Evolutionary conservation across 2,329 filamentous ascomycete genomes (phyloP), one percentile per base, ranked within the genome.

Genomic region (Ascochyta viciae-villosae): DNA sequence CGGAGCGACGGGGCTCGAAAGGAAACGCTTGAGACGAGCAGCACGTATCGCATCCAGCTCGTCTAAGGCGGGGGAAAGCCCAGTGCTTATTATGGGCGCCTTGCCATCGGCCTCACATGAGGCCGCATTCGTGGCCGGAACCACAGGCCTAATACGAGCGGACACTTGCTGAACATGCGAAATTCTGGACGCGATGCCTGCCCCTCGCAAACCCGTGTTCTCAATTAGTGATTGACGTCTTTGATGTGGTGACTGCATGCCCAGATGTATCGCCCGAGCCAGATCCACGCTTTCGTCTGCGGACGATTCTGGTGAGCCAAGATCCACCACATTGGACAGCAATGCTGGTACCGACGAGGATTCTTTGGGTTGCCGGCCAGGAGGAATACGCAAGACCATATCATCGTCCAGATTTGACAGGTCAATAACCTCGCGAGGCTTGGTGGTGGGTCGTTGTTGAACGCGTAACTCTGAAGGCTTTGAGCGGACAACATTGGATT

Each of bases 21-120:
- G 42, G 2, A 59, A 59, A 8, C 34, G 44, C 19, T 39, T 56
- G 10, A 60, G 53, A 37, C 49, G 44, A 33, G 53, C 53, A 39
- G 33, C 31, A 29, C 47, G 41, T 7, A 56, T 35, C 16, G 10
- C 1, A 37, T 35, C 40, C 10, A 31, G 29, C 35, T 38, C 5
- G 16, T 29, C 22, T 34, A 22, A 7, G 12, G 4, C 10, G 9
- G 13, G 6, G 26, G 15, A 9, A 24, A 16, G 4, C 4, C 13
- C n/a, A 12, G 19, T 31, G 38, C 15, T 23, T n/a, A 12, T 12
- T 10, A 3, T 26, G 3, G 4, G 3, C 9, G 24, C 7, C 3
- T 24, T 9, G 2, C 29, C 10, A 9, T 12, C 10, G 19, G n/a
- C 15, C 15, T 16, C 33, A 16, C n/a, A 35, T 7, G 33, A 10